Conservation (phyloP, 139 green algal genomes). For the Deuterostichococcus epilithicus region DNA sequence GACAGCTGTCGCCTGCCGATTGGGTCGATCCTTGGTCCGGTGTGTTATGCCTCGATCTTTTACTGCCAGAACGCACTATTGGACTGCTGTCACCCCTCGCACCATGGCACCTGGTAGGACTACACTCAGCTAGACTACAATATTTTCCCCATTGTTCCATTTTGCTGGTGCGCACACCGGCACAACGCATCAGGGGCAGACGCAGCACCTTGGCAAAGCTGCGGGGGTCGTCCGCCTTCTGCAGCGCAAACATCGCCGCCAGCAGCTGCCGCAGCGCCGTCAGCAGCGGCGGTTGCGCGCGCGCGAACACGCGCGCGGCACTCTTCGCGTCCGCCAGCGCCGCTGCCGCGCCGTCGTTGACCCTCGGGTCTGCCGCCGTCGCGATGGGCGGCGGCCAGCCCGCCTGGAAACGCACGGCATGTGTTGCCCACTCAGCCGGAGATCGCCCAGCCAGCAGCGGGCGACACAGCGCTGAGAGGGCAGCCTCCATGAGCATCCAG, state of each 20-base stretch:
- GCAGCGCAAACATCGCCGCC: constrained; percentile 12
- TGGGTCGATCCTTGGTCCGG: too few species aligned
- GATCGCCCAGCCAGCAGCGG: too few species aligned
- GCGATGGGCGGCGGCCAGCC: constrained; percentile 10
- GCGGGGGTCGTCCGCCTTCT: neutral
- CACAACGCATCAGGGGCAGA: constrained; percentile 23
- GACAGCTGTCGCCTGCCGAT: too few species aligned
- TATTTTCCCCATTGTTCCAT: too few species aligned
- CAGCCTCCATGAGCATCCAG: too few species aligned
- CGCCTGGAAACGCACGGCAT: neutral
- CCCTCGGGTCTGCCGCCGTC: neutral
- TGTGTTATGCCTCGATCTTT: too few species aligned
- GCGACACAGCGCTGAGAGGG: too few species aligned
- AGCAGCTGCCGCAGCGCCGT: neutral
- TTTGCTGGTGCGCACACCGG: too few species aligned
- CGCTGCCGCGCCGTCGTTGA: neutral
- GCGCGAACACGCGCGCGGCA: neutral
- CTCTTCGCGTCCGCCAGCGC: neutral
- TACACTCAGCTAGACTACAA: too few species aligned
- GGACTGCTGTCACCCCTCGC: too few species aligned
- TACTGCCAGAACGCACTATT: too few species aligned
- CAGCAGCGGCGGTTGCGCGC: neutral
- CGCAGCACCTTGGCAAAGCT: neutral
- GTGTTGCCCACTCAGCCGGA: neutral
- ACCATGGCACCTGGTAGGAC: too few species aligned